phyloP scores from a whole-genome alignment of 768 basidiomycete species.

The Mycena capillaripes region DNA sequence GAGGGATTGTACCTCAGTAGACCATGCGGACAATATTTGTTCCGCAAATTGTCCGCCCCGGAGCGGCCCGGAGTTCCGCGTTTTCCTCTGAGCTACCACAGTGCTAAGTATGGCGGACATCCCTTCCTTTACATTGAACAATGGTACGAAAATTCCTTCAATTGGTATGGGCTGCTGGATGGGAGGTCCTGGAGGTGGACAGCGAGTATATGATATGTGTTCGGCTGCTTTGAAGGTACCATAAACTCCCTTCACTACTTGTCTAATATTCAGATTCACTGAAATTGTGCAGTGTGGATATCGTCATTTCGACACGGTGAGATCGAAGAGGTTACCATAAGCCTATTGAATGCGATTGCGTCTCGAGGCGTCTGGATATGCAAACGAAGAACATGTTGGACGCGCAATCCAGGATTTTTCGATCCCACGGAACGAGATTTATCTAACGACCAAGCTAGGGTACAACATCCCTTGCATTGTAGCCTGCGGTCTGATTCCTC shows the following conservation, averaged over 20 bases:
- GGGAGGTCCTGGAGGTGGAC: conserved; percentile 51
- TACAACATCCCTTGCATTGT: neutral
- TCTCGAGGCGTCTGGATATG: conserved; percentile 45
- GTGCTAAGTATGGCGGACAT: conserved; percentile 35
- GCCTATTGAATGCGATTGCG: neutral
- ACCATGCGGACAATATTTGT: neutral
- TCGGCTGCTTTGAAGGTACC: conserved; percentile 50
- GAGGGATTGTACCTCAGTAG: conserved; percentile 39
- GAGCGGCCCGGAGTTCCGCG: neutral
- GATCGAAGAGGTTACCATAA: neutral
- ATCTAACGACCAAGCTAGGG: conserved; percentile 64
- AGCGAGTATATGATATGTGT: conserved; percentile 56
- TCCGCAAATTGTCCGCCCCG: neutral
- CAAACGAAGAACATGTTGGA: conserved; percentile 63
- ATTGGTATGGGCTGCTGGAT: conserved; percentile 54
- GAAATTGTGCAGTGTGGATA: conserved; percentile 54
- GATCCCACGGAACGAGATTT: conserved; percentile 60
- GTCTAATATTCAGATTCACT: neutral
- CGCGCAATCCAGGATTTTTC: conserved; percentile 59
- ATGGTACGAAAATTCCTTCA: conserved; percentile 40
- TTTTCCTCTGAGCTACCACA: neutral
- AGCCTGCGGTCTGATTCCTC: neutral
- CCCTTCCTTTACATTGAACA: conserved; percentile 34
- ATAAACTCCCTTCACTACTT: neutral
- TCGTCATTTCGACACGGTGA: conserved; percentile 60